Percentiles rank a stretch among this genome's conserved stretches.
Evolutionary conservation across 352 stramenopile genomes (phyloP).

Genomic region (Pythium rhizo-oryzae): DNA sequence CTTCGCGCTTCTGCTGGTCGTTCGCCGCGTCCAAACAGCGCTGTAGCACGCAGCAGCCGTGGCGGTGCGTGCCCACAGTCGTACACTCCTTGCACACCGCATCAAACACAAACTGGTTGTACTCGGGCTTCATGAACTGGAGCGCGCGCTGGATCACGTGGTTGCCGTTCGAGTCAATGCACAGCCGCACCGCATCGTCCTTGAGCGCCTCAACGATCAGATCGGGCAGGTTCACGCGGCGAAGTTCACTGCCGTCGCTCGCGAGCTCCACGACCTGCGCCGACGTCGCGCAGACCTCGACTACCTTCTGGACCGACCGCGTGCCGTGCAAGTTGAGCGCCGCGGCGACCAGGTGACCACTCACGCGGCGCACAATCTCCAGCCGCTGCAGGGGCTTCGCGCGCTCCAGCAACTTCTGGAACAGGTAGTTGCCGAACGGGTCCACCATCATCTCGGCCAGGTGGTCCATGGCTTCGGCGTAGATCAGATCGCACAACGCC

Average conservation of each 20-base stretch:
- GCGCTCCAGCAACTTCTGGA: slow-evolving; percentile 98
- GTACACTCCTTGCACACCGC: slow-evolving; percentile 95
- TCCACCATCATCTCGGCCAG: slow-evolving; percentile 99
- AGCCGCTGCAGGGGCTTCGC: slow-evolving; percentile 90
- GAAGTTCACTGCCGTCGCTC: slow-evolving; percentile 39
- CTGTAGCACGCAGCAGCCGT: slow-evolving; percentile 98
- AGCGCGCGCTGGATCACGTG: slow-evolving; percentile 98
- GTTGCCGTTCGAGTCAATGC: slow-evolving; percentile 98
- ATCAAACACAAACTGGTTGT: slow-evolving; percentile 98
- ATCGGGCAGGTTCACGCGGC: slow-evolving; percentile 73
- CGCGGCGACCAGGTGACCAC: slow-evolving; percentile 93
- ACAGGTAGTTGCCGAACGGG: slow-evolving; percentile 99
- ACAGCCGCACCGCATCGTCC: slow-evolving; percentile 94
- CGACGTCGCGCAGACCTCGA: slow-evolving; percentile 94
- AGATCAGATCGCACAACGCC: slow-evolving; percentile 93
- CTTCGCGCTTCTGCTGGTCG: slow-evolving; percentile 81
- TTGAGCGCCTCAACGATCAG: slow-evolving; percentile 95
- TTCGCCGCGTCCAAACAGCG: slow-evolving; percentile 94
- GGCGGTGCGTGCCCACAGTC: slow-evolving; percentile 96
- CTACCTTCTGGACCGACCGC: slow-evolving; percentile 98
- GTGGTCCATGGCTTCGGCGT: slow-evolving; percentile 96
- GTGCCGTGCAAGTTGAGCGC: slow-evolving; percentile 98
- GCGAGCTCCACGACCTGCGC: slow-evolving; percentile 66
- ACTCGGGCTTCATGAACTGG: slow-evolving; percentile 94
- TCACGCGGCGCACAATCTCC: slow-evolving; percentile 93